Conservation (phyloP, 768 basidiomycete species). For the Leccinum variicolor region DNA sequence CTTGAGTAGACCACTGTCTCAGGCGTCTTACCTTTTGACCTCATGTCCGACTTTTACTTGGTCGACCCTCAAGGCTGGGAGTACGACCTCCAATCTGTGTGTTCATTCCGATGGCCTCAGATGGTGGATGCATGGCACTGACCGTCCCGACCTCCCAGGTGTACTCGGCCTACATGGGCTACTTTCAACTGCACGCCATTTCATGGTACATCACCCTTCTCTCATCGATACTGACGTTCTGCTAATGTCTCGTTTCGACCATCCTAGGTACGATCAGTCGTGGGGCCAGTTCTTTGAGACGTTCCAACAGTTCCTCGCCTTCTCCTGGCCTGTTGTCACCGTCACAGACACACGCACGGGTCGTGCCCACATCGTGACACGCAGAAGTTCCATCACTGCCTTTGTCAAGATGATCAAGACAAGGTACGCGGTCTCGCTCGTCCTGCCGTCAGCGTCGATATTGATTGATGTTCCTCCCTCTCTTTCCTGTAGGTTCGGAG, state of each 20-base stretch:
- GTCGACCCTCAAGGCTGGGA: conserved; percentile 79
- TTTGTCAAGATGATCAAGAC: conserved; percentile 87
- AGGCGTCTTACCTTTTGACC: background rate
- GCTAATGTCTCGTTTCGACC: background rate
- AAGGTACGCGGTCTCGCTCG: conserved; percentile 38
- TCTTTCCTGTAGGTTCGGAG: conserved; percentile 52
- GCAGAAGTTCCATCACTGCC: conserved; percentile 62
- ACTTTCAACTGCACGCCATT: conserved; percentile 69
- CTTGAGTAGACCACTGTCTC: background rate
- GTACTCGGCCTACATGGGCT: conserved; percentile 76
- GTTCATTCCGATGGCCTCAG: conserved; percentile 21
- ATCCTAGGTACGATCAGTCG: conserved; percentile 66
- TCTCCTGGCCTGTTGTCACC: conserved; percentile 81
- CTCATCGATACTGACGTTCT: background rate
- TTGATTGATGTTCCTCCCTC: background rate
- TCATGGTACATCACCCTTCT: conserved; percentile 47
- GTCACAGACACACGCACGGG: conserved; percentile 73
- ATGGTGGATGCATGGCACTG: background rate
- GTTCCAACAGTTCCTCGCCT: conserved; percentile 75
- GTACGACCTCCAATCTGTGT: conserved; percentile 73
- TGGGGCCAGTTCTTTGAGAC: conserved; percentile 79
- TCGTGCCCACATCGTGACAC: conserved; percentile 76
- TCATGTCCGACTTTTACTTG: conserved; percentile 66
- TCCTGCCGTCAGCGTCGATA: background rate
- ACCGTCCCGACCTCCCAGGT: conserved; percentile 31